Evolutionary conservation across 139 green algal genomes (phyloP), one percentile per base, ranked within the genome.

Genomic region (Spirogloea muscicola): DNA sequence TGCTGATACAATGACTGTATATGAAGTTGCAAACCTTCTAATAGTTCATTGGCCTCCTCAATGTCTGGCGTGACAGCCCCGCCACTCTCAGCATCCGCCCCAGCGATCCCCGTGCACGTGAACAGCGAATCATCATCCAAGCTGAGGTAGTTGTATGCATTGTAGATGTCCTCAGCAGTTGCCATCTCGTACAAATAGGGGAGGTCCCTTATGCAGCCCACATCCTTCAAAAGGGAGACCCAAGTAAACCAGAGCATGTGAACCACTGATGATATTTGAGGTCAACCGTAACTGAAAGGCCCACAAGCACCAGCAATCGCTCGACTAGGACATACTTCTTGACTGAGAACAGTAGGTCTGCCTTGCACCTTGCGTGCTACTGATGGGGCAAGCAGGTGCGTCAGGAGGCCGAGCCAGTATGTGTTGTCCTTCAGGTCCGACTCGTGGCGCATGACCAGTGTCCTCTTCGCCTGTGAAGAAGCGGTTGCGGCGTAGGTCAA

Each of bases 311-410:
- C 44, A 16, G 59, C 7, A 68, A 49, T 16, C n/a, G 6, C 59
- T 62, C 52, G 16, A 38, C 52, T 18, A 34, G 52, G 29, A 7
- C 13, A 10, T 25, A 13, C 52, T 16, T 52, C 13, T 27, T 25
- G 27, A 68, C n/a, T n/a, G 36, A 9, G 25, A 48, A 13, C 33
- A 39, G 59, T 62, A 34, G 76, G 16, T 68, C 59, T 37, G 9
- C 10, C 16, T 18, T 13, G 9, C n/a, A 59, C 16, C n/a, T 7
- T 5, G 40, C 33, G 60, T 10, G 16, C 33, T 72, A 31, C 40
- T 96, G 55, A n/a, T n/a, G n/a, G n/a, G n/a, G n/a, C n/a, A n/a
- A n/a, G 92, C 73, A 96, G 76, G 88, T 98, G 93, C 5, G 93
- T 96, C 27, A 98, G 81, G 65, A 98, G 84, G 34, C 87, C 89